phyloP scores from a whole-genome alignment of 306 rosid species.

The Ormosia emarginata region DNA sequence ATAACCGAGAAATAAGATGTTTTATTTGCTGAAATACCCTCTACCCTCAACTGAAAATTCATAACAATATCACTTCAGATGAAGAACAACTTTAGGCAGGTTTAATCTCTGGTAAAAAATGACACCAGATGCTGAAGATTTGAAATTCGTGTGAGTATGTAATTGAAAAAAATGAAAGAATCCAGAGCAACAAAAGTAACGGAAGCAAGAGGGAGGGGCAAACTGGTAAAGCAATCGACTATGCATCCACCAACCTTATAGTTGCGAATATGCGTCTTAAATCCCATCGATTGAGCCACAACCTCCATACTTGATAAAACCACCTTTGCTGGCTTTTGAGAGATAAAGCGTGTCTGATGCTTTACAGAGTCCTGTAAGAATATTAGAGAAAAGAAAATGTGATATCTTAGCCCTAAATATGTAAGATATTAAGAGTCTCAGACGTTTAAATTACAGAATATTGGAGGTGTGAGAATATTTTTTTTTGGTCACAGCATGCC shows the following conservation, averaged over 20 bases:
- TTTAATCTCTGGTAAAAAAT: neutral
- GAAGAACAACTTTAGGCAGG: neutral
- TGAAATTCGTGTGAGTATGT: neutral
- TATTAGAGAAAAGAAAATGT: neutral
- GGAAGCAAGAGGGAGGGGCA: neutral
- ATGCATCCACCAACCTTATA: slow-evolving; percentile 53
- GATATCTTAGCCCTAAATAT: neutral
- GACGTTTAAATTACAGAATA: slow-evolving; percentile 1
- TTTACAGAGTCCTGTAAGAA: slow-evolving; percentile 55
- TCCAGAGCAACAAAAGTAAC: neutral
- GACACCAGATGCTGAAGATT: neutral
- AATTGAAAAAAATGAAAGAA: neutral
- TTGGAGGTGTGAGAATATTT: neutral
- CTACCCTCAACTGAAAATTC: slow-evolving; percentile 84
- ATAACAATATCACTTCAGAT: neutral
- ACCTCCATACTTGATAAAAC: slow-evolving; percentile 88
- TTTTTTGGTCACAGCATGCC: neutral
- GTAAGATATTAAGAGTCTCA: neutral
- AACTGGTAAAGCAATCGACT: neutral
- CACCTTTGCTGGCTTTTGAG: slow-evolving; percentile 89
- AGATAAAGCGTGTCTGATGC: slow-evolving; percentile 76
- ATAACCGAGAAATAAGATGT: slow-evolving; percentile 72
- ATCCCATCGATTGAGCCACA: slow-evolving; percentile 91
- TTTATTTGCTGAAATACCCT: slow-evolving; percentile 64
- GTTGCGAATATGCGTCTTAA: slow-evolving; percentile 86